Percentiles rank a stretch among this genome's conserved stretches.
phyloP scores from a whole-genome alignment of 1,284 basidiomycete species.

The Flammula alnicola region DNA sequence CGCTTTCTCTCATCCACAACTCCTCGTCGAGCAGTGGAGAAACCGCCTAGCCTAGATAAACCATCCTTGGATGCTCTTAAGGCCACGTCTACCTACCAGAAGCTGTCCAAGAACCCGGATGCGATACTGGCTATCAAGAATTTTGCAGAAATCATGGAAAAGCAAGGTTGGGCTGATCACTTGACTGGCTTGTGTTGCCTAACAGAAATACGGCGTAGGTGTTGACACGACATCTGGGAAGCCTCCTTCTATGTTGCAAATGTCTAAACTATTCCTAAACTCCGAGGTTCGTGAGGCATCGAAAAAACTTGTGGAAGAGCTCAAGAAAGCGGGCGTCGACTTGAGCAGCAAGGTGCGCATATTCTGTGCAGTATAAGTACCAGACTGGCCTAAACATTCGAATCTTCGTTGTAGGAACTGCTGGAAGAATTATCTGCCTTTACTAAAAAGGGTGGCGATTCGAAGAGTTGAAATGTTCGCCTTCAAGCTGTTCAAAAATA shows the following conservation, averaged over 20 bases:
- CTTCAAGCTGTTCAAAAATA: no score
- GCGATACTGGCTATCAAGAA: slow-evolving; percentile 51
- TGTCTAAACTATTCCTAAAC: slow-evolving; percentile 57
- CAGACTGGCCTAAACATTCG: no score
- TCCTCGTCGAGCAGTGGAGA: slow-evolving; percentile 9
- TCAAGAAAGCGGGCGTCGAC: slow-evolving; percentile 65
- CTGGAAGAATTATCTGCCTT: no score
- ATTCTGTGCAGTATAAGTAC: no score
- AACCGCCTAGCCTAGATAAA: slow-evolving; percentile 14
- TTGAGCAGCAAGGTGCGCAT: slow-evolving; percentile 42
- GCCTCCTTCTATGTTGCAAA: slow-evolving; percentile 52
- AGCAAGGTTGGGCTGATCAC: slow-evolving; percentile 56
- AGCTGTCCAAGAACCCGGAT: slow-evolving; percentile 53
- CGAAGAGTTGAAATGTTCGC: no score
- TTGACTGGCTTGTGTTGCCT: not conserved
- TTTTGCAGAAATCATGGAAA: slow-evolving; percentile 49
- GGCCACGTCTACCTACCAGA: slow-evolving; percentile 40
- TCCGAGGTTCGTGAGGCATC: slow-evolving; percentile 55
- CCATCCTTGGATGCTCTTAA: slow-evolving; percentile 22
- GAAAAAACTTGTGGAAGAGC: slow-evolving; percentile 50
- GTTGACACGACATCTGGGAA: slow-evolving; percentile 47
- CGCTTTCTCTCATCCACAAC: slow-evolving; percentile 14
- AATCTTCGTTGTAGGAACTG: no score
- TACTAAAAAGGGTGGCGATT: no score
- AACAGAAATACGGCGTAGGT: slow-evolving; percentile 37